phyloP scores from a whole-genome alignment of 164 flowering plant genomes.

The Stephania cephalantha region DNA sequence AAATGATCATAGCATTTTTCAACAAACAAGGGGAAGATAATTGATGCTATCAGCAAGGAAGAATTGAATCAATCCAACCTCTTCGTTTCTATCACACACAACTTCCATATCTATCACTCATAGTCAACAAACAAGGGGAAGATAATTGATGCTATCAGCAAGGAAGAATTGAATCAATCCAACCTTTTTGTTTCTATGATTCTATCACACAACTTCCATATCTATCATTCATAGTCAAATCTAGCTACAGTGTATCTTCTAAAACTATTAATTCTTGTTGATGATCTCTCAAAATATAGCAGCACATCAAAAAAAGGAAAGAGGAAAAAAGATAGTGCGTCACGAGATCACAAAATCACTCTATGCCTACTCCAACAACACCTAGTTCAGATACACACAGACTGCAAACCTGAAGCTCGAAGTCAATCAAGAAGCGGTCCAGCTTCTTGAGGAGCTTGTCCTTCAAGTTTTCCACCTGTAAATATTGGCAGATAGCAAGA shows the following conservation, averaged over 20 bases:
- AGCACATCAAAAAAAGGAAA: neutral
- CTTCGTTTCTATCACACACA: too few species aligned
- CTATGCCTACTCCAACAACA: neutral
- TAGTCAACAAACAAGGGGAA: too few species aligned
- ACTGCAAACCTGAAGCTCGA: constrained; percentile 46
- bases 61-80: too few species aligned
- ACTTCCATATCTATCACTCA: too few species aligned
- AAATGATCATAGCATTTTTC: too few species aligned
- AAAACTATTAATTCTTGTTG: neutral
- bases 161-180: too few species aligned
- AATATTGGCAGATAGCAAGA: constrained; percentile 9
- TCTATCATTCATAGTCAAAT: too few species aligned
- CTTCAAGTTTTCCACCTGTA: constrained; percentile 79
- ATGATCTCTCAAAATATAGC: neutral
- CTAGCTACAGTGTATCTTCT: neutral
- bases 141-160: too few species aligned
- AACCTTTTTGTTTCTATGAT: too few species aligned
- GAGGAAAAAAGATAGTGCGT: neutral
- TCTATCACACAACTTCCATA: too few species aligned
- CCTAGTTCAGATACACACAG: neutral
- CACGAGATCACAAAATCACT: neutral
- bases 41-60: too few species aligned
- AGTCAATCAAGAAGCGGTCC: constrained; percentile 52
- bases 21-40: too few species aligned
- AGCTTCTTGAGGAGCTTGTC: constrained; percentile 75